phyloP scores from a whole-genome alignment of 2,329 filamentous ascomycete species.

The Neopestalotiopsis sp. region DNA sequence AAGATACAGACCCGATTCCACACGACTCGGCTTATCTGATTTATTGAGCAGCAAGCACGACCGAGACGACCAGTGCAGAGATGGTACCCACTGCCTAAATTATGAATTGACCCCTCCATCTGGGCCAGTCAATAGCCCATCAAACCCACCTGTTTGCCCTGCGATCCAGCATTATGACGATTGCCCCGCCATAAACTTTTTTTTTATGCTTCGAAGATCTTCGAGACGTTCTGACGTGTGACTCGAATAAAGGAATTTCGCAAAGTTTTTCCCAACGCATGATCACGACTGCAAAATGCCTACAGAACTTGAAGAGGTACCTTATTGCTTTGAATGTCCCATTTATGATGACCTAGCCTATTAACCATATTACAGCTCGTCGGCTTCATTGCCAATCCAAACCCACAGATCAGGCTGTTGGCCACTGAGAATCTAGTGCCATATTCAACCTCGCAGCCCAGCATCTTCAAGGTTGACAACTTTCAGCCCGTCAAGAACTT shows the following conservation, averaged over 20 bases:
- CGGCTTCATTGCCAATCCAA: constrained; percentile 90
- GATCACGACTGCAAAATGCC: constrained; percentile 62
- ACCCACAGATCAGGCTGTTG: constrained; percentile 86
- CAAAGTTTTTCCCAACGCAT: neutral
- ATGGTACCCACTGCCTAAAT: neutral
- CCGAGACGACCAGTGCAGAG: neutral
- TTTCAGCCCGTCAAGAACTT: constrained; percentile 83
- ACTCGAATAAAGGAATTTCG: neutral
- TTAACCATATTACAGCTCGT: constrained; percentile 67
- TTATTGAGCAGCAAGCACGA: neutral
- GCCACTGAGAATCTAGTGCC: constrained; percentile 87
- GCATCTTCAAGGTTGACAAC: constrained; percentile 83
- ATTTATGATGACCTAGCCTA: constrained; percentile 7
- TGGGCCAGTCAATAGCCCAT: neutral
- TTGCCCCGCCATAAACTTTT: constrained; percentile 15
- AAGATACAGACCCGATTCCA: neutral
- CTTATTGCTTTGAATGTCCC: neutral
- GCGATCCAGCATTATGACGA: neutral
- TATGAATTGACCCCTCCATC: neutral
- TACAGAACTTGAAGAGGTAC: constrained; percentile 78
- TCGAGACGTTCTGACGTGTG: neutral
- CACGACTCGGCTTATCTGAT: neutral
- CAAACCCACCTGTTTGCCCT: neutral
- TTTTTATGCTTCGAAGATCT: constrained; percentile 2
- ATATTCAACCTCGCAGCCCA: constrained; percentile 75